Evolutionary conservation across 495 filamentous ascomycete genomes (phyloP).

Genomic region (Pseudevernia furfuracea): DNA sequence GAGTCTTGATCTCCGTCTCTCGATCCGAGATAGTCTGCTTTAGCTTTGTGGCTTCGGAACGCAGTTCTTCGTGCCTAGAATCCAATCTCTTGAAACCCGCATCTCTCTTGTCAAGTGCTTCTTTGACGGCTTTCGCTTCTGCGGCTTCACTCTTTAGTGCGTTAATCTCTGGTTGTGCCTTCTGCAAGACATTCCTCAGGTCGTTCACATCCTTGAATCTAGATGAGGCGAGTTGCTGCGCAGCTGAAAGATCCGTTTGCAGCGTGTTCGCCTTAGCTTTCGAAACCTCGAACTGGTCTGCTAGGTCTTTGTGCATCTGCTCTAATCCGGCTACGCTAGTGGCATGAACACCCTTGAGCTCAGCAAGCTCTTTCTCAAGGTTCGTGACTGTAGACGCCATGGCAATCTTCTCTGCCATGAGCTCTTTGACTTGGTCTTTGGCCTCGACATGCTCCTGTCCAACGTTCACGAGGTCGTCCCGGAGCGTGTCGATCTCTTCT

Average conservation of each 20-base stretch:
- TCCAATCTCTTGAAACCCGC: constrained; percentile 67
- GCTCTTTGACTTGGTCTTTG: constrained; percentile 67
- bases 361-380: constrained; percentile 55
- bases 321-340: constrained; percentile 44
- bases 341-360: constrained; percentile 49
- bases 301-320: constrained; percentile 51
- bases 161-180: constrained; percentile 76
- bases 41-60: constrained; percentile 58
- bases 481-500: constrained; percentile 80
- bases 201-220: constrained; percentile 85
- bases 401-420: constrained; percentile 50
- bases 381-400: constrained; percentile 57
- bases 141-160: constrained; percentile 66
- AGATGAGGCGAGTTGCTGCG: constrained; percentile 73
- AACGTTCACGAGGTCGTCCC: constrained; percentile 65
- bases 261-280: constrained; percentile 60
- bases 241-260: constrained; percentile 77
- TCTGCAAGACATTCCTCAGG: constrained; percentile 67
- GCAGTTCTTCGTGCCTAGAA: constrained; percentile 70
- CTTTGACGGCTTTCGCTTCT: constrained; percentile 60
- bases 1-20: constrained; percentile 64
- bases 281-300: constrained; percentile 65
- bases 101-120: constrained; percentile 60
- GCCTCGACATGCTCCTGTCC: constrained; percentile 77
- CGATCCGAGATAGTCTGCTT: constrained; percentile 62